Base-by-base conservation (phyloP, 116 monocot genomes). In the Posidonia oceanica region DNA sequence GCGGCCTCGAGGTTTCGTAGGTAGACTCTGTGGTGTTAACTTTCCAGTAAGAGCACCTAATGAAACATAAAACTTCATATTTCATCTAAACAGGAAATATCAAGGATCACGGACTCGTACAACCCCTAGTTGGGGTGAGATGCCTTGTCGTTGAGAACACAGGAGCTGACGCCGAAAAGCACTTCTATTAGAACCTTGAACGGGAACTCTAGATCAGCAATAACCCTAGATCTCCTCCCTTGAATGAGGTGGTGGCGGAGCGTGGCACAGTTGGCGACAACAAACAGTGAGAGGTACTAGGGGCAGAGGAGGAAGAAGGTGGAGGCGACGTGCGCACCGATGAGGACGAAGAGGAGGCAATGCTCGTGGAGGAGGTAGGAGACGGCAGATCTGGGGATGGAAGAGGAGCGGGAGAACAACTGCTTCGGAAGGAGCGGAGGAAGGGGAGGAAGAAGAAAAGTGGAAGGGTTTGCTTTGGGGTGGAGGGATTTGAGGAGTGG, bases 141-240 rank as follows among this genome's bases (percentile, higher is more conserved):
- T 14, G 87, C 89, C 94, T 87, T 90, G 78, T 90, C 94, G 11
- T 90, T 87, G 29, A 87, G 74, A 16, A 81, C 94, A 71, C 80
- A 83, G 1, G 87, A 71, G 71, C 74, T 76, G 29, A 85, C 87
- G 17, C 85, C 90, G 48, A 90, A 85, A 21, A 90, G 48, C 75
- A 85, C 83, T 72, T 90, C 90, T 87, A 90, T 90, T 14, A 90
- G 82, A 48, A 94, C 94, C 76, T 94, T 90, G 87, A 94, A 87
- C 1, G 90, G 82, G 72, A 94, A 94, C 77, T 90, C 80, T 15
- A 87, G 78, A 51, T 87, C 87, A 7, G 90, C 85, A 14, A 66
- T 53, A 77, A 93, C 86, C 79, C 91, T 82, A 58, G 84, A 80
- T 76, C 89, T 66, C 93, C 89, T 89, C 15, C 93, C 93, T 29